phyloP scores from a whole-genome alignment of 2,329 filamentous ascomycete species.

The Penicillium sp. region DNA sequence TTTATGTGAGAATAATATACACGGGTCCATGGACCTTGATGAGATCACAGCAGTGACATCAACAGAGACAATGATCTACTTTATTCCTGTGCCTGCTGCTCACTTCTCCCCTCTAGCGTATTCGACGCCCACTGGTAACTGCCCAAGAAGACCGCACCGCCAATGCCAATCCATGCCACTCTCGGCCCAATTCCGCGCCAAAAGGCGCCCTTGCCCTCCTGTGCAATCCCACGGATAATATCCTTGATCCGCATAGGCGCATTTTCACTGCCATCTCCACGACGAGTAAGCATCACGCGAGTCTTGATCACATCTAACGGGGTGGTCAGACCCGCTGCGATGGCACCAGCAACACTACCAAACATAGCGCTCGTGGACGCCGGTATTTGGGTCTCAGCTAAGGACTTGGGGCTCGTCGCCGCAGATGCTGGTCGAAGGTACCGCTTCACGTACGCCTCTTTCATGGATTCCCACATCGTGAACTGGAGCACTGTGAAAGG shows the following conservation, averaged over 20 bases:
- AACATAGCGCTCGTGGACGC: conserved; percentile 81
- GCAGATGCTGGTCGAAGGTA: conserved; percentile 44
- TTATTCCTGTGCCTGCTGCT: conserved; percentile 5
- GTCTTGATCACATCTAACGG: conserved; percentile 97
- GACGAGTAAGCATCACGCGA: conserved; percentile 82
- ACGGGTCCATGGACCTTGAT: not conserved
- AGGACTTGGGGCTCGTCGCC: conserved; percentile 6
- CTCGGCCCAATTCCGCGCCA: conserved; percentile 68
- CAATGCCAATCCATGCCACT: conserved; percentile 91
- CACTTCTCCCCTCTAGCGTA: conserved; percentile 55
- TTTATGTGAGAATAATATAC: not conserved
- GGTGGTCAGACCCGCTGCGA: conserved; percentile 86
- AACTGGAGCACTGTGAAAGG: conserved; percentile 98
- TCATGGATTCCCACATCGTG: conserved; percentile 93
- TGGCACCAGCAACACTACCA: conserved; percentile 77
- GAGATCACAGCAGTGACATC: not conserved
- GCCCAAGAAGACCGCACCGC: conserved; percentile 90
- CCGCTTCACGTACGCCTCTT: conserved; percentile 52
- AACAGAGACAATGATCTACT: not conserved
- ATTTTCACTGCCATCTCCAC: conserved; percentile 51
- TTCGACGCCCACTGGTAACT: conserved; percentile 91
- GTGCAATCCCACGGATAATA: conserved; percentile 66
- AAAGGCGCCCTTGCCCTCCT: conserved; percentile 49
- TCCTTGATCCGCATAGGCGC: conserved; percentile 32
- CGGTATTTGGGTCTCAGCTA: conserved; percentile 52